phyloP scores from a whole-genome alignment of 495 filamentous ascomycete genomes.

The Ramalina intermedia region DNA sequence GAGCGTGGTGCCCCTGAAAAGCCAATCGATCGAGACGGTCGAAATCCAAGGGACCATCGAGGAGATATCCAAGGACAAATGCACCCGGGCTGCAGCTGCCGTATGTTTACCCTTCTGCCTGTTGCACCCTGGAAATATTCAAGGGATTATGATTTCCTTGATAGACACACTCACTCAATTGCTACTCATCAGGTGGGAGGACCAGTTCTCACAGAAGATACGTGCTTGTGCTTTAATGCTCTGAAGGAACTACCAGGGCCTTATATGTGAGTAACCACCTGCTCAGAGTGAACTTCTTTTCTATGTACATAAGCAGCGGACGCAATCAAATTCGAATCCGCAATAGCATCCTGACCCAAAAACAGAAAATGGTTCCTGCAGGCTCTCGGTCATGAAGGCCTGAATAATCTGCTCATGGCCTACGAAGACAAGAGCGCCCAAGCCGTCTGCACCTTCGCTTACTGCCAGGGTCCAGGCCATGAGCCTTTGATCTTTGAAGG shows the following conservation, averaged over 20 bases:
- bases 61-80: conserved; percentile 81
- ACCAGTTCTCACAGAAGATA: conserved; percentile 91
- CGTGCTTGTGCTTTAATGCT: conserved; percentile 82
- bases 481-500: conserved; percentile 89
- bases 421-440: conserved; percentile 83
- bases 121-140: background rate
- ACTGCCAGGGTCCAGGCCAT: conserved; percentile 68
- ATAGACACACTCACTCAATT: too few species aligned
- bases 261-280: conserved; percentile 74
- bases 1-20: conserved; percentile 55
- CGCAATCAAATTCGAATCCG: background rate
- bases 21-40: conserved; percentile 57
- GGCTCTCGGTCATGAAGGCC: conserved; percentile 60
- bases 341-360: background rate
- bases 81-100: conserved; percentile 54
- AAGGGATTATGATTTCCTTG: background rate
- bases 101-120: conserved; percentile 25
- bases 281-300: too few species aligned
- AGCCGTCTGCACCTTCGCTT: conserved; percentile 93
- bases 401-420: conserved; percentile 82
- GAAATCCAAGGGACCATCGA: conserved; percentile 91
- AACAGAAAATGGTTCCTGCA: conserved; percentile 84
- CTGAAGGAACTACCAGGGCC: conserved; percentile 84
- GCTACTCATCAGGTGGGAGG: conserved; percentile 53
- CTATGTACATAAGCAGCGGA: too few species aligned